phyloP scores from a whole-genome alignment of 495 filamentous ascomycete genomes.

The Aspergillus ellipticus region DNA sequence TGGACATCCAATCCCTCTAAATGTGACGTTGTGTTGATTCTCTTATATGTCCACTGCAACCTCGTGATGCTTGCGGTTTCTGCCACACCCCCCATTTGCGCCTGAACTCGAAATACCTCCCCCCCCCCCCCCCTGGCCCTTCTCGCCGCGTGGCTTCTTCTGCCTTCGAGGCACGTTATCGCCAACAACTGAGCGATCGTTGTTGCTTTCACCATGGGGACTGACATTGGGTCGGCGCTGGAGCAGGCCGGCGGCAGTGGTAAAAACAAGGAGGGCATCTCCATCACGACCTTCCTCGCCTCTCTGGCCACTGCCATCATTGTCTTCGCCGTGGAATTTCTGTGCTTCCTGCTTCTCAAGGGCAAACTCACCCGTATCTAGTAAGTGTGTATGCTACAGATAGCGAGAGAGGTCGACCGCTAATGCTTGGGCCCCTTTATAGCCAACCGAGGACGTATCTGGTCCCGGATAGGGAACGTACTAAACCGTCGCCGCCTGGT shows the following conservation, averaged over 20 bases:
- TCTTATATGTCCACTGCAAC: background rate
- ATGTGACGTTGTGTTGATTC: background rate
- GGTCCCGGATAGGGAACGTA: slow-evolving; percentile 82
- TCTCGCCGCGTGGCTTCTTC: background rate
- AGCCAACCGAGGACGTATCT: slow-evolving; percentile 88
- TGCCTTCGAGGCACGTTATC: background rate
- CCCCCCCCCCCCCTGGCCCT: background rate
- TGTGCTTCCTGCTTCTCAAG: slow-evolving; percentile 73
- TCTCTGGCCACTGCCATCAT: slow-evolving; percentile 67
- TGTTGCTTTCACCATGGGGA: slow-evolving; percentile 23
- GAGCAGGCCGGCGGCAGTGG: slow-evolving; percentile 38
- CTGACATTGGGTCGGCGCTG: slow-evolving; percentile 33
- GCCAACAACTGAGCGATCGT: background rate
- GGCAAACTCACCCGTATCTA: slow-evolving; percentile 81
- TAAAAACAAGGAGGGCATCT: slow-evolving; percentile 44
- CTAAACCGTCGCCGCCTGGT: slow-evolving; percentile 64
- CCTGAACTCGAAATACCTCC: background rate
- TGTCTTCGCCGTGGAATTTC: slow-evolving; percentile 73
- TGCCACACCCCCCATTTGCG: background rate
- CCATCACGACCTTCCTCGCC: slow-evolving; percentile 62
- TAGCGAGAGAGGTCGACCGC: background rate
- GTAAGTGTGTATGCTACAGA: slow-evolving; percentile 42
- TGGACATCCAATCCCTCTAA: background rate
- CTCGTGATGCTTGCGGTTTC: background rate
- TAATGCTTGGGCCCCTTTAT: slow-evolving; percentile 1